These are phyloP conservation scores for Erythrophleum ivorense DNA, from an alignment of 331 rosid species.

Conservation along the genomic window DNA sequence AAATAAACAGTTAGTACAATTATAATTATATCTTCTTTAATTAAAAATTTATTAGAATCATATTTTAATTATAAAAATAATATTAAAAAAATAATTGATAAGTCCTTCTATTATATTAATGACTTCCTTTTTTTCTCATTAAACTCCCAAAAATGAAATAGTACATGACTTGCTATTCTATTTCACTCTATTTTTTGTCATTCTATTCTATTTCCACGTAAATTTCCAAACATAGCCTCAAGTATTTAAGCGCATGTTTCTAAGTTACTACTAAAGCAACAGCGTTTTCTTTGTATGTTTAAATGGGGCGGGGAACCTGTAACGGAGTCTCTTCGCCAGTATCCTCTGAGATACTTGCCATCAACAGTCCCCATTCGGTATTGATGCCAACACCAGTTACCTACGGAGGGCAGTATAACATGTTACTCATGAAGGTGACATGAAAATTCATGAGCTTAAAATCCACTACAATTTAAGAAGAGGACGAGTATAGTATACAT, in stretches of 20 bases:
- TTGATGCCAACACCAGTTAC: conserved; percentile 84
- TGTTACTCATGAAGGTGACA: conserved; percentile 21
- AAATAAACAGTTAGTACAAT: not conserved
- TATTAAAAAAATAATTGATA: too few species aligned
- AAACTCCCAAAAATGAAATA: too few species aligned
- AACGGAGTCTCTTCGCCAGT: conserved; percentile 84
- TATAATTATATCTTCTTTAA: not conserved
- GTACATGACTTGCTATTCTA: too few species aligned
- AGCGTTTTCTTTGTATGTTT: not conserved
- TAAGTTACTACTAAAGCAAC: not conserved
- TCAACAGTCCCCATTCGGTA: conserved; percentile 88
- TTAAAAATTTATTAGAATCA: not conserved
- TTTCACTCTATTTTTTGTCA: too few species aligned
- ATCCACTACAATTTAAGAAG: not conserved
- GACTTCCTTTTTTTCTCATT: too few species aligned
- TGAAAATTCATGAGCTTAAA: not conserved
- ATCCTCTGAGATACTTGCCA: conserved; percentile 86
- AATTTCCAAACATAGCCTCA: too few species aligned
- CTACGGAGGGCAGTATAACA: conserved; percentile 40
- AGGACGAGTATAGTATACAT: not conserved
- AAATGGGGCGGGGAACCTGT: conserved; percentile 52
- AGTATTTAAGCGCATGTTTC: not conserved
- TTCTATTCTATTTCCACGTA: too few species aligned
- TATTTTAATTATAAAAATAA: too few species aligned
- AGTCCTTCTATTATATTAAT: too few species aligned